Conservation (phyloP, 2,329 filamentous ascomycete species). For the Fragosphaeria purpurea region DNA sequence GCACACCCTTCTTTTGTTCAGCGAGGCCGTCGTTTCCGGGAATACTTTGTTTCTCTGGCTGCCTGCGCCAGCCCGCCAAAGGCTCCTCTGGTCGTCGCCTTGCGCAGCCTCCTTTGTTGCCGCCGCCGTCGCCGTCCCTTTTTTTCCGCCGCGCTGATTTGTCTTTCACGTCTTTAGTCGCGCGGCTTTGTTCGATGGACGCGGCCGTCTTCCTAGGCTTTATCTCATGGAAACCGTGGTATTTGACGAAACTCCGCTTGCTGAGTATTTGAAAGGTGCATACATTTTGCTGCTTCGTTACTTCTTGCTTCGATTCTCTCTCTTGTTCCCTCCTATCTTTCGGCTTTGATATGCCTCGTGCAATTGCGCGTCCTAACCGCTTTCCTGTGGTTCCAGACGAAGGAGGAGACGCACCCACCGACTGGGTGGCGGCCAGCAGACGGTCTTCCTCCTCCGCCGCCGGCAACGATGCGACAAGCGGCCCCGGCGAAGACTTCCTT, state of each 20-base stretch:
- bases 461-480: slow-evolving; percentile 7
- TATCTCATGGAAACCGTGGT: slow-evolving; percentile 72
- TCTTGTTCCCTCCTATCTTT: neutral
- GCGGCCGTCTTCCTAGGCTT: neutral
- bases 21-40: too few relatives aligned
- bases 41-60: too few relatives aligned
- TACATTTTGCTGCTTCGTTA: slow-evolving; percentile 16
- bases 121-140: too few relatives aligned
- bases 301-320: neutral
- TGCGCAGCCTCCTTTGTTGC: too few relatives aligned
- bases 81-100: too few relatives aligned
- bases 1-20: too few relatives aligned
- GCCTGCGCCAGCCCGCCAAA: too few relatives aligned
- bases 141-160: too few relatives aligned
- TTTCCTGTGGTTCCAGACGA: slow-evolving; percentile 28
- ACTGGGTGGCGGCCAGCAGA: slow-evolving; percentile 33
- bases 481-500: neutral
- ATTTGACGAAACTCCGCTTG: slow-evolving; percentile 77
- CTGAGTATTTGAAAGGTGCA: slow-evolving; percentile 81
- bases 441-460: slow-evolving; percentile 13
- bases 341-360: slow-evolving; percentile 1
- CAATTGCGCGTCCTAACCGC: slow-evolving; percentile 7
- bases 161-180: neutral
- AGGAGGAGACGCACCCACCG: slow-evolving; percentile 36
- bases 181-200: neutral